Percentiles rank a stretch among this genome's conserved stretches.
phyloP scores from a whole-genome alignment of 2,329 filamentous ascomycete genomes.

The Fusarium acutatum region DNA sequence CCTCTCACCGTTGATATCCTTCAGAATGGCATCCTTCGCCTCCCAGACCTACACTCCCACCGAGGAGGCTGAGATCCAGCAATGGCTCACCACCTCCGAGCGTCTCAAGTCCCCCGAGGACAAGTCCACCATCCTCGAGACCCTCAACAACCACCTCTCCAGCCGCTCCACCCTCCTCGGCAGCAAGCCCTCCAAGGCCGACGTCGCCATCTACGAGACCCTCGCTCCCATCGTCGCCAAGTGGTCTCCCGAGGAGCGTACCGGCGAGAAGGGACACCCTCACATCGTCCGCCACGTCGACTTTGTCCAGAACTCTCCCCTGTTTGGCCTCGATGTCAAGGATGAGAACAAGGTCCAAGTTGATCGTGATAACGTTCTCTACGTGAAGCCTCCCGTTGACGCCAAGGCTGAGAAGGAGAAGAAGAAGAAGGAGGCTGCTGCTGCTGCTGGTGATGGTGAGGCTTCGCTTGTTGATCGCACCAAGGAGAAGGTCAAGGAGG shows the following conservation, averaged over 20 bases:
- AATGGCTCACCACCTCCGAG: slow-evolving; percentile 84
- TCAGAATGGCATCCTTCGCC: slow-evolving; percentile 72
- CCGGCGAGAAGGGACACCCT: slow-evolving; percentile 87
- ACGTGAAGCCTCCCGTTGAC: slow-evolving; percentile 88
- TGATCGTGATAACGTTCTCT: slow-evolving; percentile 81
- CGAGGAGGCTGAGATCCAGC: slow-evolving; percentile 87
- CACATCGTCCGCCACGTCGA: slow-evolving; percentile 92
- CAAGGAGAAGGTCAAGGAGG: slow-evolving; percentile 66
- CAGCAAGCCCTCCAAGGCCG: slow-evolving; percentile 86
- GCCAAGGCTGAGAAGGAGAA: slow-evolving; percentile 98
- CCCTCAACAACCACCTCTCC: slow-evolving; percentile 86
- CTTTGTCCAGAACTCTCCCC: slow-evolving; percentile 89
- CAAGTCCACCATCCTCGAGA: slow-evolving; percentile 74
- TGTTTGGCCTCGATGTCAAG: slow-evolving; percentile 75
- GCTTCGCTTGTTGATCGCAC: slow-evolving; percentile 66
- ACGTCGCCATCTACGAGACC: slow-evolving; percentile 82
- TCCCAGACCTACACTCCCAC: slow-evolving; percentile 75
- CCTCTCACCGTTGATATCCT: slow-evolving; percentile 47
- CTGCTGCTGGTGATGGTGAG: slow-evolving; percentile 60
- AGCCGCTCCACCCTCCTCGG: slow-evolving; percentile 90
- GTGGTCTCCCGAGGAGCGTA: slow-evolving; percentile 87
- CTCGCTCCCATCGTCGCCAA: slow-evolving; percentile 78
- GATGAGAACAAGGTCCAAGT: slow-evolving; percentile 80
- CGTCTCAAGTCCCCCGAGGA: slow-evolving; percentile 67
- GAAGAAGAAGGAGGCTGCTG: slow-evolving; percentile 85